A percentile compares a stretch with the other conserved stretches of the same genome.
Conservation (phyloP, 225 moss, liverwort and hornwort genomes). For the Polytrichum formosum region DNA sequence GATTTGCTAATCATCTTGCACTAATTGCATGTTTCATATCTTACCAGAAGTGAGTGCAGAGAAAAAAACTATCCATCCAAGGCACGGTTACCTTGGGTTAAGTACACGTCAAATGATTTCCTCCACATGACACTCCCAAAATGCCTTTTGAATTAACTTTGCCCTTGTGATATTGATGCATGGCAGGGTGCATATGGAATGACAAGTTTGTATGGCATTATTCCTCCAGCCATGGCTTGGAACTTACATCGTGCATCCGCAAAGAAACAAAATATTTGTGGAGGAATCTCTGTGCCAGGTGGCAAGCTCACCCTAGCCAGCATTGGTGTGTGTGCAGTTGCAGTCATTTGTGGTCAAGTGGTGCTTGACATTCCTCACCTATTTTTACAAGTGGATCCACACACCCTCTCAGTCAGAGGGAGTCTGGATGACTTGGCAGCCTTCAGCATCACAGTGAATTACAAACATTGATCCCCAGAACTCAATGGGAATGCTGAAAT, state of each 20-base stretch:
- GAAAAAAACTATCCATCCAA: too few relatives aligned
- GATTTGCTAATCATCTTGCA: too few relatives aligned
- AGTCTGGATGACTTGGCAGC: not conserved
- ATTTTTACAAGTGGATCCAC: constrained; percentile 8
- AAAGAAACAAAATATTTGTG: not conserved
- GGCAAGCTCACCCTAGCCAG: constrained; percentile 32
- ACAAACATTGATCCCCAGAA: too few relatives aligned
- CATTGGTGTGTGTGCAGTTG: constrained; percentile 31
- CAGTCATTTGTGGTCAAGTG: constrained; percentile 36
- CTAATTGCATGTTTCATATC: too few relatives aligned
- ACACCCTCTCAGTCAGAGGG: not conserved
- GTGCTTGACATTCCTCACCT: constrained; percentile 28
- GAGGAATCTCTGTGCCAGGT: constrained; percentile 14
- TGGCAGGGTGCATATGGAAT: constrained; percentile 54
- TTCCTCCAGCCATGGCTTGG: constrained; percentile 60
- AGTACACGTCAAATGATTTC: too few relatives aligned
- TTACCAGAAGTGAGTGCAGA: too few relatives aligned
- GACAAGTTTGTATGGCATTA: constrained; percentile 57
- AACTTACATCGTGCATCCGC: constrained; percentile 16
- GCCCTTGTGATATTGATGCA: not conserved
- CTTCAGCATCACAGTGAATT: too few relatives aligned
- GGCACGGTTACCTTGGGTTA: too few relatives aligned
- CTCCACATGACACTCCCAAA: too few relatives aligned
- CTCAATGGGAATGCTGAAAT: too few relatives aligned
- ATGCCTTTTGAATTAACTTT: too few relatives aligned